Conservation (phyloP, 1,284 basidiomycete genomes). For the Trichosporon inkin region DNA sequence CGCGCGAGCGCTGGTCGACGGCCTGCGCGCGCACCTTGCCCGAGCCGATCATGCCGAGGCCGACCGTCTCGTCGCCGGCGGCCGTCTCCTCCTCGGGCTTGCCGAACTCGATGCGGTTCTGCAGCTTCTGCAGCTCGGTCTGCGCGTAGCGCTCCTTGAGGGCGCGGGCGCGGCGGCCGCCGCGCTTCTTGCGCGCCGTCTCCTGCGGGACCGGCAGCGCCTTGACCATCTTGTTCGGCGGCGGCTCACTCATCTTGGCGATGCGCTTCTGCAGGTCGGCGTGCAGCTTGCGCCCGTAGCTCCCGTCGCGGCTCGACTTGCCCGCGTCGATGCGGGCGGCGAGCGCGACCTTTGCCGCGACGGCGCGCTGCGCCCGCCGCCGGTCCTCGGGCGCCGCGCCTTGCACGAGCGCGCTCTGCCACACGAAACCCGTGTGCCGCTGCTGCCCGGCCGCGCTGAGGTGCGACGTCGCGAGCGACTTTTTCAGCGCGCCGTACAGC, state of each 20-base stretch:
- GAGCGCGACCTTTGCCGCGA: conserved; percentile 85
- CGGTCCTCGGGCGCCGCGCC: conserved; percentile 86
- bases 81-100: conserved; percentile 94
- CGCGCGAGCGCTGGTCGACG: conserved; percentile 56
- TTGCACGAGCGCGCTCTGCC: conserved; percentile 82
- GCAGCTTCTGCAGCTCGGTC: conserved; percentile 92
- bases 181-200: conserved; percentile 89
- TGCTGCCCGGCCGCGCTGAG: conserved; percentile 62
- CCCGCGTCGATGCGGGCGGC: conserved; percentile 91
- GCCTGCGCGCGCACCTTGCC: conserved; percentile 82
- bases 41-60: conserved; percentile 92
- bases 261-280: conserved; percentile 88
- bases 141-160: conserved; percentile 95
- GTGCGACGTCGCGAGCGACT: conserved; percentile 75
- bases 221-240: conserved; percentile 88
- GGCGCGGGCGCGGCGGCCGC: conserved; percentile 92
- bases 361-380: conserved; percentile 84
- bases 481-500: conserved; percentile 88
- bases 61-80: conserved; percentile 93
- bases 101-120: conserved; percentile 95
- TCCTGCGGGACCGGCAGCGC: conserved; percentile 95
- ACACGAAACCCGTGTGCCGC: conserved; percentile 95
- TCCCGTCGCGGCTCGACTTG: conserved; percentile 70
- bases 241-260: conserved; percentile 86
- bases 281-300: conserved; percentile 72